Conservation (phyloP, 345 rosid genomes). For the Alliaria petiolata region DNA sequence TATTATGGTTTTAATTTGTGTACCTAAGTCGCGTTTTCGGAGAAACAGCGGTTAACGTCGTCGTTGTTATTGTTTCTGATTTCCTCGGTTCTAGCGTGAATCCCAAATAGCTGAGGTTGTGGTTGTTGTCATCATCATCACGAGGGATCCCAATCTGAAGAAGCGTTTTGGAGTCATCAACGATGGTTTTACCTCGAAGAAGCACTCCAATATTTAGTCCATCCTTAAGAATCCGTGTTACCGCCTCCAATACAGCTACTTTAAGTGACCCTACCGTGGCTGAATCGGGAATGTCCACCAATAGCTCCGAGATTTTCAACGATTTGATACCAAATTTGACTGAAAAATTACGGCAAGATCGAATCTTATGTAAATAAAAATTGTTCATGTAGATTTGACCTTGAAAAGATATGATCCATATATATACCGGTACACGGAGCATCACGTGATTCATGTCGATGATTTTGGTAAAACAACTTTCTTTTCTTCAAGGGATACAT, state of each 20-base stretch:
- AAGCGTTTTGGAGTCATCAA: constrained; percentile 27
- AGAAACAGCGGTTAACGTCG: background rate
- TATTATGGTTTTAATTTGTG: background rate
- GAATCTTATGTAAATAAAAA: background rate
- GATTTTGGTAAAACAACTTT: constrained; percentile 29
- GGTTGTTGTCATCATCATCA: background rate
- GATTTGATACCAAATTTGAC: constrained; percentile 16
- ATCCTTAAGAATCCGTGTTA: constrained; percentile 2
- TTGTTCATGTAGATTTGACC: background rate
- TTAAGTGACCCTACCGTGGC: constrained; percentile 16
- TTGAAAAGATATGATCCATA: background rate
- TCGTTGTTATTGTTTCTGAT: background rate
- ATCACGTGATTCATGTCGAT: background rate
- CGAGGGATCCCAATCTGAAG: constrained; percentile 12
- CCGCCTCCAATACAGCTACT: constrained; percentile 10
- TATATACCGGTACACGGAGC: background rate
- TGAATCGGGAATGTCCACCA: constrained; percentile 19
- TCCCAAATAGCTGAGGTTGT: background rate
- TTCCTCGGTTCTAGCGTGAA: constrained; percentile 6
- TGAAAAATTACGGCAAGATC: background rate
- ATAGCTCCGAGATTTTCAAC: constrained; percentile 18
- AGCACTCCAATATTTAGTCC: constrained; percentile 14
- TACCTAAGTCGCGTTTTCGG: constrained; percentile 4
- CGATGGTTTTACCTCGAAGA: constrained; percentile 14
- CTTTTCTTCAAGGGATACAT: constrained; percentile 38